These are phyloP conservation scores for Cryptosporidium andersoni DNA, from an alignment of 169 alveolate genomes.

Conservation along the genomic window DNA sequence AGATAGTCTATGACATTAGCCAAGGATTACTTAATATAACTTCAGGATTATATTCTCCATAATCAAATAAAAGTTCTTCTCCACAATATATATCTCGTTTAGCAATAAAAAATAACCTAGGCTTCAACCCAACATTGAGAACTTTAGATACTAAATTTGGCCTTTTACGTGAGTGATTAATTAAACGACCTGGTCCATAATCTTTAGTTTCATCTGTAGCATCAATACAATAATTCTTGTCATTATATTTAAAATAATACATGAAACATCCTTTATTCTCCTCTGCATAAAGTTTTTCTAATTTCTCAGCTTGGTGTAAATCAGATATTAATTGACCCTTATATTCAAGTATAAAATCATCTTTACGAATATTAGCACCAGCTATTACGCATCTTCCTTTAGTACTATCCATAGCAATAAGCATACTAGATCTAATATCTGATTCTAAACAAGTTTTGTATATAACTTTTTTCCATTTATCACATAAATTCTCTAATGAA, in stretches of 20 bases:
- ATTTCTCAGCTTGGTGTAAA: constrained; percentile 10
- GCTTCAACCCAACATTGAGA: constrained; percentile 72
- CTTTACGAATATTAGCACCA: constrained; percentile 82
- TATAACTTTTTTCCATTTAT: constrained; percentile 54
- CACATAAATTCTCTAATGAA: constrained; percentile 42
- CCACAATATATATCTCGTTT: constrained; percentile 82
- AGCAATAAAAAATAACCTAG: constrained; percentile 83
- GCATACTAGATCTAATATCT: constrained; percentile 44
- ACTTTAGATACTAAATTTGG: constrained; percentile 84
- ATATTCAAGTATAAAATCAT: constrained; percentile 85
- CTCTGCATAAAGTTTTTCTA: constrained; percentile 30
- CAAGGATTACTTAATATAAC: constrained; percentile 84
- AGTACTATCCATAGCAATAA: constrained; percentile 35
- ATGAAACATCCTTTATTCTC: constrained; percentile 80
- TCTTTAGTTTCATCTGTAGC: constrained; percentile 86
- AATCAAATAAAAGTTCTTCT: constrained; percentile 87
- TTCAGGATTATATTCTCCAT: constrained; percentile 86
- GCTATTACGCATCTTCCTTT: constrained; percentile 89
- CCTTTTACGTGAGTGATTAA: constrained; percentile 86
- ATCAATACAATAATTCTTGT: constrained; percentile 82
- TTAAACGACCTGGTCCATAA: constrained; percentile 87
- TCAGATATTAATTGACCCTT: constrained; percentile 85
- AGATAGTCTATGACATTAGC: constrained; percentile 63
- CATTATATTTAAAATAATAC: constrained; percentile 83
- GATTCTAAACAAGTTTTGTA: constrained; percentile 66